phyloP scores from a whole-genome alignment of 192 early-diverging fungal genomes.

The Rhizophagus clarus region DNA sequence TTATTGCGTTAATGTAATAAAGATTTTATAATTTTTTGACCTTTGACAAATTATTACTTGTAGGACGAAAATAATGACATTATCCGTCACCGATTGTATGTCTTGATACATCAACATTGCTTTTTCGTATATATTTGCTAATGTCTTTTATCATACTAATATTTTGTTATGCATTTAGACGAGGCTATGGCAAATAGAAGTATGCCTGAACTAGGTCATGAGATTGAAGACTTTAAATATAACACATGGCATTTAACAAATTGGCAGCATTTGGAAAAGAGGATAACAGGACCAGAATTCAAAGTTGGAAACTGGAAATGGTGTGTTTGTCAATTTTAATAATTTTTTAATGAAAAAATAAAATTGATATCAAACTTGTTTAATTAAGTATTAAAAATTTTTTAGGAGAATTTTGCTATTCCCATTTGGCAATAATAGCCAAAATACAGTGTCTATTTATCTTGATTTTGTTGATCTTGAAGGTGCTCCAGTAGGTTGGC shows the following conservation, averaged over 20 bases:
- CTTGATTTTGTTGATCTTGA: conserved; percentile 83
- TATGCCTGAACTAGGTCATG: conserved; percentile 39
- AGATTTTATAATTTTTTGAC: too few relatives aligned
- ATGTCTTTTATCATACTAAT: too few relatives aligned
- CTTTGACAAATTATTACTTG: too few relatives aligned
- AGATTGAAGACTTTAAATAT: conserved; percentile 43
- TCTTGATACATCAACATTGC: too few relatives aligned
- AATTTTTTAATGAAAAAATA: too few relatives aligned
- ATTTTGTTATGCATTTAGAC: too few relatives aligned
- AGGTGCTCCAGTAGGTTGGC: conserved; percentile 63
- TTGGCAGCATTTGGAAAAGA: conserved; percentile 43
- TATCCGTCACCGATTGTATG: too few relatives aligned
- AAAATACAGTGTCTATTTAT: conserved; percentile 78
- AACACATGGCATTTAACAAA: conserved; percentile 43
- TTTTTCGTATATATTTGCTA: too few relatives aligned
- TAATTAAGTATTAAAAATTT: too few relatives aligned
- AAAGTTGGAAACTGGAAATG: conserved; percentile 52
- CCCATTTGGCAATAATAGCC: conserved; percentile 79
- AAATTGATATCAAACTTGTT: too few relatives aligned
- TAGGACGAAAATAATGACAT: too few relatives aligned
- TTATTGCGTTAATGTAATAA: too few relatives aligned
- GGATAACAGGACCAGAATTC: conserved; percentile 52
- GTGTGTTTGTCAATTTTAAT: conserved; percentile 15
- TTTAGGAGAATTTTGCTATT: conserved; percentile 87
- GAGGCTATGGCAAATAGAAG: conserved; percentile 44